Base-by-base conservation (phyloP, 2,329 filamentous ascomycete species). In the Penicillium sclerotigenum region DNA sequence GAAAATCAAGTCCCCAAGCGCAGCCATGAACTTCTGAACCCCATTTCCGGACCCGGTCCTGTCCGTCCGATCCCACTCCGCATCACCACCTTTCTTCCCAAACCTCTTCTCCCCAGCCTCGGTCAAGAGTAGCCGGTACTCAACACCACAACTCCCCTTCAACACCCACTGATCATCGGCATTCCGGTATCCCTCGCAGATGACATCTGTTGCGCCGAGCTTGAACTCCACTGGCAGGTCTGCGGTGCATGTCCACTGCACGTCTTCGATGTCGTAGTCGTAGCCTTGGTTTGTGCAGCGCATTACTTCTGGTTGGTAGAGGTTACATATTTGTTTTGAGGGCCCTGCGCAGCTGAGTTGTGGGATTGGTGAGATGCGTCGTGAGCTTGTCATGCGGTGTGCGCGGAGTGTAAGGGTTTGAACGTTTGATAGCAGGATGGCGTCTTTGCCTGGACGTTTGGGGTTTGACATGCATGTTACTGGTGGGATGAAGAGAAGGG, bases 221-320 rank as follows among this genome's bases (percentile, higher is more conserved):
- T 87, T 87, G 74, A 87, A 85, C 62, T 87, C 84, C 11, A 78
- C 71, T 0, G 85, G 84, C 1, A 87, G 72, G 3, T 79, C 77
- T 5, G 85, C 83, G n/a, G 84, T 85, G 75, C 93, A 99, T 28
- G 89, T 90, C 93, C 93, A 99, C 75, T 96, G 87, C 36, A 97
- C 82, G 70, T 96, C 89, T 74, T 94, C 86, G 41, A 78, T 72
- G 60, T 85, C 84, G 78, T 97, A 97, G 58, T 88, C 88, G 29
- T 84, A 79, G 58, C 93, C 94, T 58, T 88, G 82, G 77, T 97
- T 97, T 59, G 83, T 87, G 81, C 93, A 99, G 67, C 91, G 90
- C 87, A 97, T 90, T 13, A 88, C 79, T 64, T 95, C 89, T 59
- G 96, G 77, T 26, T 84, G 77, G 78, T 93, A 88, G 54, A 93